Conservation (phyloP, 192 early-diverging fungal genomes). For the Diversispora eburnea region DNA sequence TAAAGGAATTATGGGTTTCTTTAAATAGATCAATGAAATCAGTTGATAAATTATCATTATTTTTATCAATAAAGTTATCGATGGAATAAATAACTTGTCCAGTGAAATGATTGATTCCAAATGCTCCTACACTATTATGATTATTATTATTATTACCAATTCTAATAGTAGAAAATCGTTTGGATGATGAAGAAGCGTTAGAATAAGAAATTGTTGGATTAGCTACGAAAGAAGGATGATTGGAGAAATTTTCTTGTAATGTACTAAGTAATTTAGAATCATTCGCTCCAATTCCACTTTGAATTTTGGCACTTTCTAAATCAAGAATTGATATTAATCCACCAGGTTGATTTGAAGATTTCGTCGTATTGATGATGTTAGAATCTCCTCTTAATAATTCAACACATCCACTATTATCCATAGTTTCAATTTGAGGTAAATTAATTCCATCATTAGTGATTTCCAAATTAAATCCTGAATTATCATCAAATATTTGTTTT, state of each 20-base stretch:
- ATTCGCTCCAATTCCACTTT: conserved; percentile 44
- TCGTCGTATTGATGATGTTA: too few species aligned
- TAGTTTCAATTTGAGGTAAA: conserved; percentile 47
- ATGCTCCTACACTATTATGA: conserved; percentile 32
- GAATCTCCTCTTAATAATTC: conserved; percentile 49
- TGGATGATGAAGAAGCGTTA: conserved; percentile 28
- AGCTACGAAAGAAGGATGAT: conserved; percentile 40
- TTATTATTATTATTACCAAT: too few species aligned
- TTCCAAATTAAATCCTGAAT: conserved; percentile 39
- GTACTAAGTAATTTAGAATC: conserved; percentile 45
- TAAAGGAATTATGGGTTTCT: conserved; percentile 68
- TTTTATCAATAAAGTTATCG: conserved; percentile 73
- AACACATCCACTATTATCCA: conserved; percentile 51
- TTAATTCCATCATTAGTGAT: conserved; percentile 53
- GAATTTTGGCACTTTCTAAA: conserved; percentile 42
- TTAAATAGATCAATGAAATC: conserved; percentile 84
- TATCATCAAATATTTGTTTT: conserved; percentile 54
- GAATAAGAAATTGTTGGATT: conserved; percentile 32
- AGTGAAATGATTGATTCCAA: conserved; percentile 75
- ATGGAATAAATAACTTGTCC: conserved; percentile 75
- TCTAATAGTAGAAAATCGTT: too few species aligned
- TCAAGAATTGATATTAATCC: conserved; percentile 48
- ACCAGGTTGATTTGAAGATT: conserved; percentile 25
- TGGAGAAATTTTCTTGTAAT: conserved; percentile 35
- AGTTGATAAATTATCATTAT: conserved; percentile 64